Conservation (phyloP, 2,329 filamentous ascomycete genomes). For the Intubia oerlemansii region DNA sequence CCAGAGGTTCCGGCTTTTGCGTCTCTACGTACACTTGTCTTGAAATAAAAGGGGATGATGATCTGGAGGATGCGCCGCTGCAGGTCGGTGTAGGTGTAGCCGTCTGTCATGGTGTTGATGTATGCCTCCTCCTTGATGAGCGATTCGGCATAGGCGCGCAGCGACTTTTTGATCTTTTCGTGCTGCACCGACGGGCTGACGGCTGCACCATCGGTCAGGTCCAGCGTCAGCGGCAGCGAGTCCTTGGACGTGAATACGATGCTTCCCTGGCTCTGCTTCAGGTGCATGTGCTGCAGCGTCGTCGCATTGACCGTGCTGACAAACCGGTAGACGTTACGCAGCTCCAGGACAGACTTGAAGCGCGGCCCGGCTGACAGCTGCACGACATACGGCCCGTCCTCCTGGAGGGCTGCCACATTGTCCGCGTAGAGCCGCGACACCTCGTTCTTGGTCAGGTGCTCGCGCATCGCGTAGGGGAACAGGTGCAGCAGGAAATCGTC, state of each 20-base stretch:
- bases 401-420: constrained; percentile 23
- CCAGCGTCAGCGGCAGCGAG: constrained; percentile 28
- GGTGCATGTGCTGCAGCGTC: constrained; percentile 28
- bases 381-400: constrained; percentile 22
- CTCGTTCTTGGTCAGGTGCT: constrained; percentile 27
- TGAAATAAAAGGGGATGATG: constrained; percentile 24
- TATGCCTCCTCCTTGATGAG: constrained; percentile 25
- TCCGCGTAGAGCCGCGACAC: constrained; percentile 25
- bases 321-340: constrained; percentile 28
- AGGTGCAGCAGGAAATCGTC: constrained; percentile 29
- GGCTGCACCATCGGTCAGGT: constrained; percentile 17
- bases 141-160: constrained; percentile 25
- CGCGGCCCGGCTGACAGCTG: constrained; percentile 24
- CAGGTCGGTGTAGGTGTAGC: constrained; percentile 21
- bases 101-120: constrained; percentile 27
- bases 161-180: constrained; percentile 19
- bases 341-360: constrained; percentile 22
- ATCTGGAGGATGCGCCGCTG: constrained; percentile 25
- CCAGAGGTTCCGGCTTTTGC: no score
- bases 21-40: constrained; percentile 22
- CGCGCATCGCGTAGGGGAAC: constrained; percentile 29
- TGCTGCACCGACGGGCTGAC: constrained; percentile 18
- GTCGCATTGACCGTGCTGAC: constrained; percentile 21
- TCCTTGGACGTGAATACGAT: constrained; percentile 20
- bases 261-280: constrained; percentile 15